phyloP scores from a whole-genome alignment of 352 stramenopile genomes.

The Pythium chondricola region DNA sequence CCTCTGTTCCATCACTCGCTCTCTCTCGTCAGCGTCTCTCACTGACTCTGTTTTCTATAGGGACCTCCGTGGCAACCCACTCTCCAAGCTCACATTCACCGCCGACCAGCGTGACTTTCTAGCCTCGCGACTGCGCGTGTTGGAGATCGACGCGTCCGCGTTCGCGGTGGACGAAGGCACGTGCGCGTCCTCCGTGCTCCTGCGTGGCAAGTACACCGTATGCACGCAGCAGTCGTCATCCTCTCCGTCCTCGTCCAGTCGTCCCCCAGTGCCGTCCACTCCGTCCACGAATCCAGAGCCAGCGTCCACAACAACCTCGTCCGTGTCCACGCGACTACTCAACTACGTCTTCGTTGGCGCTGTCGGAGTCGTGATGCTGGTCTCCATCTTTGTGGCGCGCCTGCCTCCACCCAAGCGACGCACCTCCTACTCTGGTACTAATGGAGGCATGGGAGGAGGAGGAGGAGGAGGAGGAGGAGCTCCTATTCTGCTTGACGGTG shows the following conservation, averaged over 20 bases:
- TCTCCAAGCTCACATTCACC: constrained; percentile 7
- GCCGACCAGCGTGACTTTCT: constrained; percentile 12
- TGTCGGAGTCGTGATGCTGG: constrained; percentile 10
- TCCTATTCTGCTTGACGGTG: too few species aligned
- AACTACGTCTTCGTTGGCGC: constrained; percentile 14
- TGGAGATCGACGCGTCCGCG: constrained; percentile 11
- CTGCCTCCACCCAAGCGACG: constrained; percentile 3
- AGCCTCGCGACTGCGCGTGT: constrained; percentile 5
- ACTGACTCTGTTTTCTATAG: constrained; percentile 3
- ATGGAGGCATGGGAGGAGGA: background rate
- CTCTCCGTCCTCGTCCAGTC: background rate
- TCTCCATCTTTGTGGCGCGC: constrained; percentile 12
- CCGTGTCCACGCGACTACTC: background rate
- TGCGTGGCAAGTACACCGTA: constrained; percentile 15
- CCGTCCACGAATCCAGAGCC: background rate
- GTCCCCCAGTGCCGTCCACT: background rate
- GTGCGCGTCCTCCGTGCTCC: constrained; percentile 5
- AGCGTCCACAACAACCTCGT: background rate
- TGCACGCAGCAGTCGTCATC: background rate
- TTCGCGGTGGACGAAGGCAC: constrained; percentile 4
- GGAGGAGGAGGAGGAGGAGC: too few species aligned
- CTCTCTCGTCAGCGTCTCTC: background rate
- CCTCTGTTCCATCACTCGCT: background rate
- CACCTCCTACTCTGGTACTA: background rate
- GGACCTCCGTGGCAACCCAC: constrained; percentile 16